These are phyloP conservation scores for Eucalyptus sideroxylon DNA, from an alignment of 345 rosid genomes.

Conservation along the genomic window DNA sequence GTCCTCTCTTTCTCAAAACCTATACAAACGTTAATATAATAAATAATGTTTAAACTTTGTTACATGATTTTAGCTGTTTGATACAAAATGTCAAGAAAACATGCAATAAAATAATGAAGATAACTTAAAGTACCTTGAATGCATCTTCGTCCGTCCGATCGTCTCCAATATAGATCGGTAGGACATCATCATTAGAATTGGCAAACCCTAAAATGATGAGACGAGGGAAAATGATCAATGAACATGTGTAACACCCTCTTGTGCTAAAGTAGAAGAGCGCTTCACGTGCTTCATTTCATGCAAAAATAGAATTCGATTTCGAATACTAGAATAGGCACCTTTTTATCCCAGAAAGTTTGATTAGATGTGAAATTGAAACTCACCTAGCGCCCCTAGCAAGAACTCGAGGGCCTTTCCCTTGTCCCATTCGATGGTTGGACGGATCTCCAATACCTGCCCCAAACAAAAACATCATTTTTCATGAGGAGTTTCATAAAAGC, in stretches of 20 bases:
- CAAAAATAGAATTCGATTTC: not conserved
- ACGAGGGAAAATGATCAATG: not conserved
- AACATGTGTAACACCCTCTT: not conserved
- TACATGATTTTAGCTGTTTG: not conserved
- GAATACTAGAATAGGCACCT: not conserved
- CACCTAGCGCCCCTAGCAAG: constrained; percentile 73
- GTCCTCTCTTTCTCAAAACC: constrained; percentile 69
- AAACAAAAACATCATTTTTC: not conserved
- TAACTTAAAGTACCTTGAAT: constrained; percentile 43
- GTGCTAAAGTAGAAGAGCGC: not conserved
- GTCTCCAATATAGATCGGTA: constrained; percentile 91
- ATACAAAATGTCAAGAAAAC: not conserved
- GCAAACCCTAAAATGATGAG: constrained; percentile 35
- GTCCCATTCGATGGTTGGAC: constrained; percentile 95
- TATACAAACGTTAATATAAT: not conserved
- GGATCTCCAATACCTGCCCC: constrained; percentile 66
- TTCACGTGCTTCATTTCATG: not conserved
- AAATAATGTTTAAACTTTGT: not conserved
- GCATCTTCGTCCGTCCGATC: constrained; percentile 97
- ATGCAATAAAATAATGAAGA: not conserved
- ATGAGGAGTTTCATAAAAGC: not conserved
- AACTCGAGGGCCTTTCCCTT: constrained; percentile 92
- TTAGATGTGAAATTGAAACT: not conserved
- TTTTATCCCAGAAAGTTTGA: not conserved
- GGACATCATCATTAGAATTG: constrained; percentile 46